Evolutionary conservation across 305 asterid genomes (phyloP), one percentile per base, ranked within the genome.

Genomic region (Fraxinus sp.): DNA sequence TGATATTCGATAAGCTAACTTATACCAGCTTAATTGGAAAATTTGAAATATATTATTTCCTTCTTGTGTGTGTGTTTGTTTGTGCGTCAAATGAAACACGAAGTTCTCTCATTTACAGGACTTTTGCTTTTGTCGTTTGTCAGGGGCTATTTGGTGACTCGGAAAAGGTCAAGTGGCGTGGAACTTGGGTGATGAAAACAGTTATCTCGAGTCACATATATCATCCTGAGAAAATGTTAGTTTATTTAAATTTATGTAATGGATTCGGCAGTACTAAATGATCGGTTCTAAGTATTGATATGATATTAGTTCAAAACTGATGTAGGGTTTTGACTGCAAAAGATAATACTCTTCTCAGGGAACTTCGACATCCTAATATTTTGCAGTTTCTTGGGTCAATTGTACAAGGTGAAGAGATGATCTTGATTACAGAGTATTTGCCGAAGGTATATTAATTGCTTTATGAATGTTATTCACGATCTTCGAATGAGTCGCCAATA

Each of bases 361-460:
- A 91, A 84, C 93, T 91, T 78, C 92, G 90, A 49, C 93, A 91
- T 86, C 95, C 95, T 68, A 91, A 91, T 84, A 91, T 91, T 77
- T 81, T 91, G 88, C 90, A 91, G 88, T 91, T 91, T 89, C 95
- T 91, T 64, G 95, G 95, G 75, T 91, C 95, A 26, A 89, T 89
- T 66, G 89, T 91, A 77, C 93, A 86, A 5, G 95, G 91, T 57
- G 92, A 89, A 79, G 91, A 91, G 81, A 91, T 90, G 91, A 91
- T 86, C 83, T 88, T 91, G 76, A 89, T 91, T 57, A 91, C 95
- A 5, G 95, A 91, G 81, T 76, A 91, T 85, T 88, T 91, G 85
- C 88, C 91, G n/a, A 89, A 90, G 91, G 95, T 91, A 85, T 77
- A 26, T 62, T 9, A 49, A 20, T 28, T 33, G n/a, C 32, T 59